Evolutionary conservation across 495 filamentous ascomycete species (phyloP), one percentile per base, ranked within the genome.

Genomic region (Tuber brumale): DNA sequence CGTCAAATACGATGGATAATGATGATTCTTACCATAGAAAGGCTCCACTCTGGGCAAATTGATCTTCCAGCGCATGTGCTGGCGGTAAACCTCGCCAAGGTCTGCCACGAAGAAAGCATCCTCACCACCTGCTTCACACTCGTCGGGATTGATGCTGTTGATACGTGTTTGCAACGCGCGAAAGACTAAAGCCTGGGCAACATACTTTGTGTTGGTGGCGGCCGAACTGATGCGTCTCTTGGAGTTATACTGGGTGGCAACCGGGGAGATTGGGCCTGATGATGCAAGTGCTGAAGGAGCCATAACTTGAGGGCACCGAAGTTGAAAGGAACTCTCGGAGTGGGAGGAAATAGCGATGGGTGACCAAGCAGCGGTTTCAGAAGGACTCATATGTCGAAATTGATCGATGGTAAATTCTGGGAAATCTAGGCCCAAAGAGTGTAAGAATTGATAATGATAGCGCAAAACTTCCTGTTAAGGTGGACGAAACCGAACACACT

Each of bases 71-170:
- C 94, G 91, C 85, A 97, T 87, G 83, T 98, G 95, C 89, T 99
- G 95, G 84, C 95, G 93, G 86, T 98, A 98, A 78, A 98, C 92
- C 86, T 98, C 95, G 83, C 96, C 95, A 85, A 99, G 90, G 86
- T 99, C 95, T 78, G 92, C 94, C 76, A 99, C 96, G 85, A 97
- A 98, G 85, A 98, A 99, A 44, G 95, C 90, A 87, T 97, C 95
- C 85, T 98, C 95, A 75, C 93, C 94, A 75, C 96, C 96, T 44
- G 93, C 88, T 72, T 91, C 92, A 85, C 96, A 98, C 75, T 85
- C 86, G 80, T 97, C 92, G 75, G 91, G 89, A 87, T 99, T 89
- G 79, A 98, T 91, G 78, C 85, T 88, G 76, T 92, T 88, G 72
- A 97, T 91, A 75, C 92, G 93, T 78, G 90, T 89, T 86, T 92